Percentiles rank a stretch among this genome's conserved stretches.
phyloP scores from a whole-genome alignment of 1,284 basidiomycete genomes.

The Farysia itapuensis region DNA sequence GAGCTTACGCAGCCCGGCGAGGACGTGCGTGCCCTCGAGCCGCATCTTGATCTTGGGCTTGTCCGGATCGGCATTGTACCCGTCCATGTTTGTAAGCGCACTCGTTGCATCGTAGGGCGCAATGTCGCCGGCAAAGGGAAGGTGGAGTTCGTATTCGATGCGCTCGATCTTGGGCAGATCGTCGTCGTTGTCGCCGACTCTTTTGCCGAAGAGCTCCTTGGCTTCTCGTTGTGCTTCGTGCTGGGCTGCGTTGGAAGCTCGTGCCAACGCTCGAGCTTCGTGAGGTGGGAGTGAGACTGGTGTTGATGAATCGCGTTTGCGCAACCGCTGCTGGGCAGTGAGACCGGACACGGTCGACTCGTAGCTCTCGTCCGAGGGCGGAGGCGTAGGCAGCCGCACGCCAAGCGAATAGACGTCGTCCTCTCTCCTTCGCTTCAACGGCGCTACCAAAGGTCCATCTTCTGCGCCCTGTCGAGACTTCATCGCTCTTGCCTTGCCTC shows the following conservation, averaged over 20 bases:
- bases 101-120: constrained; percentile 33
- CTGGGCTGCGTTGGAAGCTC: constrained; percentile 2
- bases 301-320: constrained; percentile 8
- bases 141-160: constrained; percentile 38
- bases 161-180: constrained; percentile 28
- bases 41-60: constrained; percentile 32
- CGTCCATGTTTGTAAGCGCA: constrained; percentile 18
- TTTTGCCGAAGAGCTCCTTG: constrained; percentile 29
- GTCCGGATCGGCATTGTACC: constrained; percentile 27
- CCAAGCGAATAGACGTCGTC: constrained; percentile 17
- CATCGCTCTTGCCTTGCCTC: constrained; percentile 40
- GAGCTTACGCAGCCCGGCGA: constrained; percentile 40
- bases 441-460: constrained; percentile 38
- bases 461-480: constrained; percentile 17
- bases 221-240: constrained; percentile 23
- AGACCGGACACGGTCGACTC: constrained; percentile 18
- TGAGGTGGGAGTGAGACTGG: constrained; percentile 11
- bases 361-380: constrained; percentile 12
- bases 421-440: constrained; percentile 28
- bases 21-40: constrained; percentile 39
- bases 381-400: constrained; percentile 22
- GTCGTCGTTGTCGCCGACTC: background rate
- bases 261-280: constrained; percentile 1
- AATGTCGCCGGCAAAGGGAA: constrained; percentile 32
- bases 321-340: constrained; percentile 7